Evolutionary conservation across 2,329 filamentous ascomycete genomes (phyloP), one percentile per base, ranked within the genome.

Genomic region (Trichoderma arundinaceum): DNA sequence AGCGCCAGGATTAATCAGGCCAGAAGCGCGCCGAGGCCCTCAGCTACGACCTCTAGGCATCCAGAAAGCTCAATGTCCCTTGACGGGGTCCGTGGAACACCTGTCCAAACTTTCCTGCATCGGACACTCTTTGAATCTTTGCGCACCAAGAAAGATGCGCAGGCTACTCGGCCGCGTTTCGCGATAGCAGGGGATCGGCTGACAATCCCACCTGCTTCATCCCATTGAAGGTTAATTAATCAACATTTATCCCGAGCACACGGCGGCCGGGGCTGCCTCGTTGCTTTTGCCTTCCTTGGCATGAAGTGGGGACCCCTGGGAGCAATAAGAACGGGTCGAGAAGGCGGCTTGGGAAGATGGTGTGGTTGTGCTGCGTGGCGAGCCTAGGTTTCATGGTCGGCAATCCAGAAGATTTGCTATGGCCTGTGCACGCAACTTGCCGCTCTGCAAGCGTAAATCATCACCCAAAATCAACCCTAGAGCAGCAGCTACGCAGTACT

Each of bases 371-470:
- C 46, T 41, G 57, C 58, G 58, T 62, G 58, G 58, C 58, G 39
- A 35, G 48, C 38, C 28, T 48, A 17, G 22, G 58, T 66, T 52
- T 22, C 41, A 48, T 51, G 33, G n/a, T 66, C 62, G 62, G 67
- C 63, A 64, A 52, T 66, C 64, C 61, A 57, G 38, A 39, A 68
- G 62, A 67, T 67, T 68, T 49, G 38, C 48, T 49, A 41, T 66
- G 66, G 67, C 67, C 67, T 68, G 67, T 68, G 67, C 67, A 57
- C 67, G n/a, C 54, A 32, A 51, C 60, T 46, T 56, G 32, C 51
- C 49, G 60, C 60, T 39, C 33, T 13, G 17, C 3, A 51, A 43
- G 35, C 17, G 32, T 46, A 22, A 49, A 19, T 32, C 28, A 54
- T 43, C 41, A 44, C n/a, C 22, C 49, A 32, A 48, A 35, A 32